Conservation (phyloP, 208 protist species). For the Leptomonas pyrrhocoris region DNA sequence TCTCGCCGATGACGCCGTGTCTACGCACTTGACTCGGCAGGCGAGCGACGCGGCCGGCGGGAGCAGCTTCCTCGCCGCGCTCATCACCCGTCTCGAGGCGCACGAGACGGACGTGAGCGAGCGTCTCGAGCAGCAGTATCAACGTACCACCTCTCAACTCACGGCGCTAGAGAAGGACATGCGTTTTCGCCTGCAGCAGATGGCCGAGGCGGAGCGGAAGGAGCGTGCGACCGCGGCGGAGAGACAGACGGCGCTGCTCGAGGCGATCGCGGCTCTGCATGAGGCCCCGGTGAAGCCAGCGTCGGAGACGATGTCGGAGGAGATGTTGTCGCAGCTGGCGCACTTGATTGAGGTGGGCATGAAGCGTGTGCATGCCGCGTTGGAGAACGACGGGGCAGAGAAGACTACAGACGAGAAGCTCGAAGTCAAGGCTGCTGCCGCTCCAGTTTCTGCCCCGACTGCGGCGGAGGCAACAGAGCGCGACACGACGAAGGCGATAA, state of each 20-base stretch:
- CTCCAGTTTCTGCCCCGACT: neutral
- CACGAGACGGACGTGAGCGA: slow-evolving; percentile 59
- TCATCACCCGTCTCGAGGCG: slow-evolving; percentile 53
- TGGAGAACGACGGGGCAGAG: slow-evolving; percentile 18
- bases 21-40: neutral
- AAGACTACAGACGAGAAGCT: neutral
- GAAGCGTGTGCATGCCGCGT: slow-evolving; percentile 41
- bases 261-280: slow-evolving; percentile 18
- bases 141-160: slow-evolving; percentile 49
- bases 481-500: slow-evolving; percentile 33
- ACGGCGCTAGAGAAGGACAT: slow-evolving; percentile 51
- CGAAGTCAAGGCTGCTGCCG: neutral
- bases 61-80: slow-evolving; percentile 44
- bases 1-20: no score
- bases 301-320: slow-evolving; percentile 37
- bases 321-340: slow-evolving; percentile 41
- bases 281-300: slow-evolving; percentile 11
- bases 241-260: slow-evolving; percentile 26
- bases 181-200: slow-evolving; percentile 42
- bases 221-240: slow-evolving; percentile 28
- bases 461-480: slow-evolving; percentile 14
- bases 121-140: slow-evolving; percentile 57
- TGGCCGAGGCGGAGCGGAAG: slow-evolving; percentile 35
- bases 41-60: slow-evolving; percentile 33
- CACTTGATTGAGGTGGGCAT: slow-evolving; percentile 69